Evolutionary conservation across 495 filamentous ascomycete genomes (phyloP), one percentile per base, ranked within the genome.

Genomic region (Hypoxylon perforatum): DNA sequence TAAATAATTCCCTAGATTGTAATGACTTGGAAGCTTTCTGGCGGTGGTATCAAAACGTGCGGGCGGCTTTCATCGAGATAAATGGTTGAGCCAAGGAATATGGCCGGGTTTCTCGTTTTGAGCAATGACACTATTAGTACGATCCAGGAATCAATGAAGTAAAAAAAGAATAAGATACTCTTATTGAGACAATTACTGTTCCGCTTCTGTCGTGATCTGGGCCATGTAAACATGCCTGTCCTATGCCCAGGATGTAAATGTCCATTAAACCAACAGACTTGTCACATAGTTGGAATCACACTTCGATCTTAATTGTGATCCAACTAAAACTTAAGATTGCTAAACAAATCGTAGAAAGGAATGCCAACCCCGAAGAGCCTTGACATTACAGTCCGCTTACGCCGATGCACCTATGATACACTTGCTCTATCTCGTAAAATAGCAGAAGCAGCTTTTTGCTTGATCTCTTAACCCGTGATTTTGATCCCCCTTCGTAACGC

Each of bases 1-100:
- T 70, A 82, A 81, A 61, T 76, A 77, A 75, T 35, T 61, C 23
- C 44, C 63, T 33, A 70, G 90, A 78, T 69, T 93, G 86, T 91
- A 93, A 93, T 25, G 83, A 84, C 70, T 42, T 61, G 48, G 45
- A 57, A 52, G 66, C 56, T 69, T n/a, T 33, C 60, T 68, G 15
- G 45, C 47, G 54, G 54, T 33, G 60, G 41, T 33, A 51, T 54
- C 14, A 49, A 69, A 66, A 56, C 21, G 60, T 63, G 44, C 54
- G 60, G 60, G 49, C 21, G 60, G 60, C 46, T 59, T 61, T 64
- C 50, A 42, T 45, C 46, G 35, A 53, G 46, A 36, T 64, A 60
- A n/a, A 21, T 44, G 41, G 41, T 44, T 19, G 17, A 3, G 55
- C 46, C 47, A 50, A 47, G 60, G 57, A 57, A 53, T 41, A 57